Evolutionary conservation across 2,329 filamentous ascomycete species (phyloP), one percentile per base, ranked within the genome.

Genomic region (Pseudocercospora musae): DNA sequence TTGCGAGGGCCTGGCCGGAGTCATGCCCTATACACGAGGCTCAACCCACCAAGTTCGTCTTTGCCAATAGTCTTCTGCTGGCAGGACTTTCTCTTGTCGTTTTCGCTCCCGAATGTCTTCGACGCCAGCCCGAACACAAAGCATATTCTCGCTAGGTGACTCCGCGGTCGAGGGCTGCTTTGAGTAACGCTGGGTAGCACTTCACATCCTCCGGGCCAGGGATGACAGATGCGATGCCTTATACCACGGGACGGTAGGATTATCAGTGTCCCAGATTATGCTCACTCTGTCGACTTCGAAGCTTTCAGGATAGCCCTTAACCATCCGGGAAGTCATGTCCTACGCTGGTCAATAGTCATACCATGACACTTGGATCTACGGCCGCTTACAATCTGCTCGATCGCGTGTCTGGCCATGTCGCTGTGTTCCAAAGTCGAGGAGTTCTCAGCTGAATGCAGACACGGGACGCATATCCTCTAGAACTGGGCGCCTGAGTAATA

Each of bases 61-160:
- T 49, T 75, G 71, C 73, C 73, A 77, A 0, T 74, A 71, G 57
- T 77, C 73, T 63, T 77, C 75, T 2, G 77, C 70, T 0, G 75
- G 76, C 46, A 70, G 11, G 1, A 75, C 68, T 0, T 71, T 71
- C 50, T 74, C 74, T 0, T 54, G 62, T 59, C 70, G 69, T 71
- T 76, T 74, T 48, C 66, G 57, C 1, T 76, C 69, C 6, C 73
- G 58, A 1, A 74, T 69, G 0, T 66, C 70, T 13, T 56, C 60
- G 10, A 58, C 60, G 13, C 57, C 50, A 2, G 63, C 61, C 75
- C 74, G 76, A 2, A 76, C 74, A 6, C 75, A 56, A 6, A 78
- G 62, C 40, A 78, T 77, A 33, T 79, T 79, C 42, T 75, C 73
- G 0, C 77, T 76, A n/a, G 0, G 70, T 72, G 3, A 78, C 72